Conservation (phyloP, 495 filamentous ascomycete genomes). For the Aspergillus sclerotiicarbonarius region DNA sequence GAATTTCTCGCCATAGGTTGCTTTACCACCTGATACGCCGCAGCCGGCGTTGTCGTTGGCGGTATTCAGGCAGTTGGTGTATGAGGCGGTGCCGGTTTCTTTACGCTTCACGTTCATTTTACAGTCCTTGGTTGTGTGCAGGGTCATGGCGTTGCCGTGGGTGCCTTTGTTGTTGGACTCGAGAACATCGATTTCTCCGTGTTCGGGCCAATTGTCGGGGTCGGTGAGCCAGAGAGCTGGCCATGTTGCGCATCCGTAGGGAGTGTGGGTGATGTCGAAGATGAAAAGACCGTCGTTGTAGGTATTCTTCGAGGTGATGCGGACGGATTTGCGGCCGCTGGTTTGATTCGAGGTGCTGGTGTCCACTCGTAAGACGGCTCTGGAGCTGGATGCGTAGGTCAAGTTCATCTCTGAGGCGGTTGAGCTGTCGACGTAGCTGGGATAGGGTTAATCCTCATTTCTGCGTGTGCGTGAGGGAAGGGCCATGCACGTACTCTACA, state of each 20-base stretch:
- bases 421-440: constrained; percentile 34
- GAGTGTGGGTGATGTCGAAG: constrained; percentile 53
- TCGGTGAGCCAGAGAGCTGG: constrained; percentile 64
- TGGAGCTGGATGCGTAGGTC: constrained; percentile 46
- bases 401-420: constrained; percentile 45
- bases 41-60: constrained; percentile 44
- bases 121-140: constrained; percentile 45
- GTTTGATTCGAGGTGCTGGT: constrained; percentile 37
- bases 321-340: constrained; percentile 52
- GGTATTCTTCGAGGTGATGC: constrained; percentile 51
- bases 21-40: constrained; percentile 32
- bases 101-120: constrained; percentile 49
- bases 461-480: neutral
- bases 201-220: constrained; percentile 55
- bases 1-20: constrained; percentile 40
- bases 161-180: constrained; percentile 48
- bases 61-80: constrained; percentile 35
- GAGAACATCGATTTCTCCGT: constrained; percentile 52
- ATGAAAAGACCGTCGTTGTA: constrained; percentile 54
- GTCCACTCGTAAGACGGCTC: constrained; percentile 54
- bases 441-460: no score
- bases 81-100: constrained; percentile 32
- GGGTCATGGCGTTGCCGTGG: constrained; percentile 44
- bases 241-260: constrained; percentile 55
- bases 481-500: constrained; percentile 36